phyloP scores from a whole-genome alignment of 2,329 filamentous ascomycete genomes.

The Penicillium olsonii region DNA sequence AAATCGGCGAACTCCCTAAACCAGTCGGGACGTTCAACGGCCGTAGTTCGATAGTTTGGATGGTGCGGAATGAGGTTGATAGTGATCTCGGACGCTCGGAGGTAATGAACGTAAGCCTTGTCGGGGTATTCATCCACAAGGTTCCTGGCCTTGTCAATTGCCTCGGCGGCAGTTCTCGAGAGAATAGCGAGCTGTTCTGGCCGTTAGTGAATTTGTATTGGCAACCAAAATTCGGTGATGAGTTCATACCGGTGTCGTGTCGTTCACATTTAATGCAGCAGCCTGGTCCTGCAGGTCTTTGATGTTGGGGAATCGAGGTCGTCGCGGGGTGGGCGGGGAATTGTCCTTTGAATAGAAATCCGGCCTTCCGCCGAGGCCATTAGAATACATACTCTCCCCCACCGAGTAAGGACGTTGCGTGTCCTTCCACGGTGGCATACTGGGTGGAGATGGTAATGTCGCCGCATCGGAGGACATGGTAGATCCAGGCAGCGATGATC shows the following conservation, averaged over 20 bases:
- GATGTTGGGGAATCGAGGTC: slow-evolving; percentile 39
- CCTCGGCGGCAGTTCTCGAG: slow-evolving; percentile 37
- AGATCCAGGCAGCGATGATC: slow-evolving; percentile 18
- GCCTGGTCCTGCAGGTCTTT: slow-evolving; percentile 45
- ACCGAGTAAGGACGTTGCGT: slow-evolving; percentile 27
- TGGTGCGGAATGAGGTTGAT: slow-evolving; percentile 75
- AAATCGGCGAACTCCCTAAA: slow-evolving; percentile 53
- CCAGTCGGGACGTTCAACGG: slow-evolving; percentile 54
- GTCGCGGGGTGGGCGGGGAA: slow-evolving; percentile 15
- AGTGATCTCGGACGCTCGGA: slow-evolving; percentile 77
- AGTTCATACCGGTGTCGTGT: slow-evolving; percentile 31
- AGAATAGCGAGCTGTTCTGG: slow-evolving; percentile 35
- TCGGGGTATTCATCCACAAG: slow-evolving; percentile 55
- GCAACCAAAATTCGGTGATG: background rate
- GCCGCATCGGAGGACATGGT: slow-evolving; percentile 43
- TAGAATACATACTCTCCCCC: slow-evolving; percentile 31
- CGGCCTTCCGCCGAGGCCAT: slow-evolving; percentile 26
- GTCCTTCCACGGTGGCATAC: slow-evolving; percentile 36
- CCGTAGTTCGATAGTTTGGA: slow-evolving; percentile 65
- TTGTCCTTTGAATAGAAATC: slow-evolving; percentile 27
- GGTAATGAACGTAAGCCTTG: slow-evolving; percentile 77
- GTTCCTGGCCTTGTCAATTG: slow-evolving; percentile 35
- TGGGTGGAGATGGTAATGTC: slow-evolving; percentile 38
- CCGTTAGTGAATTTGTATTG: slow-evolving; percentile 17
- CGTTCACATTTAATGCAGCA: slow-evolving; percentile 34